Conservation (phyloP, 2,329 filamentous ascomycete species). For the Calonectria hawksworthii region DNA sequence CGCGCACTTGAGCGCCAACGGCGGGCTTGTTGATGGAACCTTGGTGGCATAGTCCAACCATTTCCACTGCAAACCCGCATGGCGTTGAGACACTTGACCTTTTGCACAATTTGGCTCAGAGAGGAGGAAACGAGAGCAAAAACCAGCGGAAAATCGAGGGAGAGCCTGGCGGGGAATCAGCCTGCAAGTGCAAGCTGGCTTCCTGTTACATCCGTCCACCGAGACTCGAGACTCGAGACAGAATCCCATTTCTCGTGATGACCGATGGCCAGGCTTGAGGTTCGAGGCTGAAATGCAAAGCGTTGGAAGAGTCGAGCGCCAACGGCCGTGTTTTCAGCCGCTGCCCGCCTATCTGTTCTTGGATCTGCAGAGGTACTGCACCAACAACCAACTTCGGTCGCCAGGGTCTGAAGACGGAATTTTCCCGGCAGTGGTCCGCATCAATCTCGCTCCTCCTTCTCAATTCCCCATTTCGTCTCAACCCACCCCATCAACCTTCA, state of each 20-base stretch:
- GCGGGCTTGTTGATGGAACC: constrained; percentile 34
- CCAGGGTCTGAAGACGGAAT: constrained; percentile 15
- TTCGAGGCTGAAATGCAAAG: background rate
- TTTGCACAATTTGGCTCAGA: constrained; percentile 30
- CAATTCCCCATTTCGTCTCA: background rate
- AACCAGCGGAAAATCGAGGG: constrained; percentile 7
- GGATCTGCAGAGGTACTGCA: constrained; percentile 15
- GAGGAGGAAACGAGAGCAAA: constrained; percentile 15
- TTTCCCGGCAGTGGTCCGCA: constrained; percentile 18
- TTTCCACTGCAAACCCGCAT: constrained; percentile 31
- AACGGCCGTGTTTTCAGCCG: constrained; percentile 15
- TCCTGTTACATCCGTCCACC: constrained; percentile 16
- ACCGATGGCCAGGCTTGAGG: constrained; percentile 16
- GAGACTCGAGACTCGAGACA: constrained; percentile 14
- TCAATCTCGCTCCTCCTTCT: constrained; percentile 1
- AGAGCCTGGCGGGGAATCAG: constrained; percentile 28
- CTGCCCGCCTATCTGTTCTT: constrained; percentile 13
- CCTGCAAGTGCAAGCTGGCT: constrained; percentile 46
- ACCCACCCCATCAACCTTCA: background rate
- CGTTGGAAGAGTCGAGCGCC: constrained; percentile 16
- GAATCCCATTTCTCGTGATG: constrained; percentile 5
- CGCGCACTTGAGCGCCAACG: constrained; percentile 29
- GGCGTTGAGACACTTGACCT: constrained; percentile 34
- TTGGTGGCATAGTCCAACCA: constrained; percentile 41
- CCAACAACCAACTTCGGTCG: constrained; percentile 11